A percentile compares a stretch with the other conserved stretches of the same genome.
Conservation (phyloP, 2,329 filamentous ascomycete genomes). For the Clonostachys solani region DNA sequence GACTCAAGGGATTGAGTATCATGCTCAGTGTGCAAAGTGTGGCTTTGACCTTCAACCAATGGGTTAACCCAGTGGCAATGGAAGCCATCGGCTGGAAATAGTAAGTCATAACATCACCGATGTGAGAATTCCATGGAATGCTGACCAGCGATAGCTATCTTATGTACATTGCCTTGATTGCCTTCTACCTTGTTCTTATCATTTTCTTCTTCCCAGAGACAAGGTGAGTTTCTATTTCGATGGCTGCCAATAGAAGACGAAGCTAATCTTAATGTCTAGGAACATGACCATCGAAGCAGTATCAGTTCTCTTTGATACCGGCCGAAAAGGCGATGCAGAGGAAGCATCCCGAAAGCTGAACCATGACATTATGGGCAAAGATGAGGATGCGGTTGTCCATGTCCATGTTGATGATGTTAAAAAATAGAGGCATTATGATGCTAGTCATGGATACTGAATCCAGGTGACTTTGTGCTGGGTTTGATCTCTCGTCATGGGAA, state of each 20-base stretch:
- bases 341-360: neutral
- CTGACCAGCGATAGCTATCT: conserved; percentile 1
- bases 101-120: neutral
- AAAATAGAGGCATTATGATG: too few relatives aligned
- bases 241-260: neutral
- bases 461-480: too few relatives aligned
- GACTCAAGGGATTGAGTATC: conserved; percentile 2
- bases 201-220: conserved; percentile 14
- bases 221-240: conserved; percentile 2
- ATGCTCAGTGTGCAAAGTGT: conserved; percentile 3
- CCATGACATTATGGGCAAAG: neutral
- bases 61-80: conserved; percentile 13
- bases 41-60: conserved; percentile 12
- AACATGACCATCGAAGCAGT: conserved; percentile 3
- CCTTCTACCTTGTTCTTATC: conserved; percentile 10
- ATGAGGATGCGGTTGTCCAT: too few relatives aligned
- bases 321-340: conserved; percentile 1
- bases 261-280: neutral
- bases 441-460: too few relatives aligned
- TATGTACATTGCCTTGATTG: conserved; percentile 10
- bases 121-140: neutral
- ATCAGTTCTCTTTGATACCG: conserved; percentile 3
- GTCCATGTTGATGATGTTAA: too few relatives aligned
- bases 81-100: conserved; percentile 14
- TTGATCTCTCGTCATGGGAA: too few relatives aligned